phyloP scores from a whole-genome alignment of 768 basidiomycete species.

The Trametes meyenii region DNA sequence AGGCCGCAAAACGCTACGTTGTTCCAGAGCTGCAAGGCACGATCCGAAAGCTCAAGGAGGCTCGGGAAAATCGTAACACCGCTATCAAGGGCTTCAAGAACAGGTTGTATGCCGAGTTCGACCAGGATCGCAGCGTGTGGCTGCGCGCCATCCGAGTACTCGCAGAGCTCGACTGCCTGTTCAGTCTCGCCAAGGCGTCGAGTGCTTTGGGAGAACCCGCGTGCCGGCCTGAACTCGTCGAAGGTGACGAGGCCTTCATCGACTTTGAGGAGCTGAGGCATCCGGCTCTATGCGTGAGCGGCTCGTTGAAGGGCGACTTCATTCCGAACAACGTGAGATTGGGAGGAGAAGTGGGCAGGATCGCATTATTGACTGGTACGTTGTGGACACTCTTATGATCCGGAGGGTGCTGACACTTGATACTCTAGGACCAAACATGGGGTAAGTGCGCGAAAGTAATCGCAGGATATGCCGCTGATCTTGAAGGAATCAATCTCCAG shows the following conservation, averaged over 20 bases:
- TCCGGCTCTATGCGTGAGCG: constrained; percentile 76
- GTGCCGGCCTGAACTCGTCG: constrained; percentile 90
- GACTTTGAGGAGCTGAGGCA: constrained; percentile 92
- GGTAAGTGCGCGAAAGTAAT: constrained; percentile 50
- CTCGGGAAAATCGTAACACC: constrained; percentile 81
- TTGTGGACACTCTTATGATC: background rate
- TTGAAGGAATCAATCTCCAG: constrained; percentile 35
- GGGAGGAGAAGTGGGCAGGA: constrained; percentile 72
- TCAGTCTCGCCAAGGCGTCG: constrained; percentile 89
- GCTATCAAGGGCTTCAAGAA: constrained; percentile 84
- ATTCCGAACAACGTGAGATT: constrained; percentile 93
- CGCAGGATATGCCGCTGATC: constrained; percentile 8
- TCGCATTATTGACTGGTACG: constrained; percentile 83
- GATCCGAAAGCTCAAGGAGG: constrained; percentile 88
- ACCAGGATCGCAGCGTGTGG: constrained; percentile 79
- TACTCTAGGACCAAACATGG: constrained; percentile 81
- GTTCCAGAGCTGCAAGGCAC: constrained; percentile 71
- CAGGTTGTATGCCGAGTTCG: constrained; percentile 80
- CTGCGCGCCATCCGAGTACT: constrained; percentile 81
- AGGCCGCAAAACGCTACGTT: constrained; percentile 78
- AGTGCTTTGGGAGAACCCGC: constrained; percentile 88
- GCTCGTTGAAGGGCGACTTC: constrained; percentile 63
- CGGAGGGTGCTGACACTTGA: background rate
- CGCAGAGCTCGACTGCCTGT: constrained; percentile 95
- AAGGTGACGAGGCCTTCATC: constrained; percentile 75